These are phyloP conservation scores for Entophlyctis helioformis DNA, from an alignment of 192 early-diverging fungal species.

Conservation along the genomic window DNA sequence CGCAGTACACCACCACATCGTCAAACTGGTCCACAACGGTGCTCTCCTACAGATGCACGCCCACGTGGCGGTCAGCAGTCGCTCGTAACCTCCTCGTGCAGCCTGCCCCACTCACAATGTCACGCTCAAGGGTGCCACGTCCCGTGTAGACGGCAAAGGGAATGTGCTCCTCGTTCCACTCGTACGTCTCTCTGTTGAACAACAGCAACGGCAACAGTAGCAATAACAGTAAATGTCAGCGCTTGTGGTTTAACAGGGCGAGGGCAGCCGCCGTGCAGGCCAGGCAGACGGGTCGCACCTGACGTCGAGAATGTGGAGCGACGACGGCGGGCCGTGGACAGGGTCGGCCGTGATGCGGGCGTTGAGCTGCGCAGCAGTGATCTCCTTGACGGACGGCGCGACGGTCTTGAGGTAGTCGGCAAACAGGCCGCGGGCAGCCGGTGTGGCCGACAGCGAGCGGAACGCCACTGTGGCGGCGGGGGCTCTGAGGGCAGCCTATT, in stretches of 20 bases:
- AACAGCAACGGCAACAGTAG: neutral
- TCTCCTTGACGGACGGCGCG: conserved; percentile 18
- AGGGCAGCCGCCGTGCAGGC: neutral
- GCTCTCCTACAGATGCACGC: conserved; percentile 16
- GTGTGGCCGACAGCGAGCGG: too few species aligned
- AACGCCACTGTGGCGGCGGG: too few species aligned
- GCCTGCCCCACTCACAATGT: conserved; percentile 30
- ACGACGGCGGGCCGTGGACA: conserved; percentile 8
- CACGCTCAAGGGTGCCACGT: conserved; percentile 33
- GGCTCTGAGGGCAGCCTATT: too few species aligned
- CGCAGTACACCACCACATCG: conserved; percentile 42
- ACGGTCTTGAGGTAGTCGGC: conserved; percentile 18
- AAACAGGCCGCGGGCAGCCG: too few species aligned
- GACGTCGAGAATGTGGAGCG: conserved; percentile 32
- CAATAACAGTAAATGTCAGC: too few species aligned
- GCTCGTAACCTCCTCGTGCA: neutral
- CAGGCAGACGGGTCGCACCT: conserved; percentile 9
- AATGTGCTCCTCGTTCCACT: conserved; percentile 39
- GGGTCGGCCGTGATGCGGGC: conserved; percentile 10
- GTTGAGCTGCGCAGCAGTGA: conserved; percentile 13
- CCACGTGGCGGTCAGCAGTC: too few species aligned
- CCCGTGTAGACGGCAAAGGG: conserved; percentile 39
- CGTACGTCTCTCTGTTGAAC: conserved; percentile 26
- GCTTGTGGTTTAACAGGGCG: neutral
- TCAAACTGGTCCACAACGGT: conserved; percentile 34